Evolutionary conservation across 1,284 basidiomycete genomes (phyloP), one percentile per base, ranked within the genome.

Genomic region (Fomitopsis pinicola): DNA sequence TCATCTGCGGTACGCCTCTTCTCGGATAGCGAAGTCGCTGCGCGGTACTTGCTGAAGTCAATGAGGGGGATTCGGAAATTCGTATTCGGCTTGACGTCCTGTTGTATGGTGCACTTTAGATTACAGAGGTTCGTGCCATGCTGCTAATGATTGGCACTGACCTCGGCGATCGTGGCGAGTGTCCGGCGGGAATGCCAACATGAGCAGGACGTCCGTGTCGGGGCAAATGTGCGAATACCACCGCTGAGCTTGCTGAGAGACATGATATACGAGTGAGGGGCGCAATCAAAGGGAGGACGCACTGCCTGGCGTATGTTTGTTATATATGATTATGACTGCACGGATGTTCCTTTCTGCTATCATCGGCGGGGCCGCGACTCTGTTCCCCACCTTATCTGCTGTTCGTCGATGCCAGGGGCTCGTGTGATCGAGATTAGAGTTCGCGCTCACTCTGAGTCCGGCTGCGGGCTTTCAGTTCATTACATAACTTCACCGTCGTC

Each of bases 21-120:
- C 69, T 90, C 86, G 14, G 77, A 75, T 0, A 71, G 60, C 0
- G 85, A 80, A 2, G 75, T 71, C 2, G 85, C 78, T 42, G 75
- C 67, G 60, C 82, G 79, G 72, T 88, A 93, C 63, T 82, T 84
- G 66, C 82, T 79, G 67, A 94, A 93, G 77, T 93, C 85, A 68
- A 94, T 84, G 12, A 92, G 76, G 22, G 92, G 92, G 62, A 94
- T 92, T 40, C 68, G 69, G 62, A 73, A 74, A 40, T 62, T 59
- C 17, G 46, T 22, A 26, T 64, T 57, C 5, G 63, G 55, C 46
- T 55, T 64, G 17, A 55, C 55, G 30, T 59, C 57, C 63, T 62
- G 35, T 28, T 14, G 28, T 52, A 42, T 17, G 33, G n/a, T 40
- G n/a, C 35, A 10, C 28, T n/a, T 40, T 35, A 59, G 17, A n/a